phyloP scores from a whole-genome alignment of 192 early-diverging fungal genomes.

The Lunasporangiospora selenospora region DNA sequence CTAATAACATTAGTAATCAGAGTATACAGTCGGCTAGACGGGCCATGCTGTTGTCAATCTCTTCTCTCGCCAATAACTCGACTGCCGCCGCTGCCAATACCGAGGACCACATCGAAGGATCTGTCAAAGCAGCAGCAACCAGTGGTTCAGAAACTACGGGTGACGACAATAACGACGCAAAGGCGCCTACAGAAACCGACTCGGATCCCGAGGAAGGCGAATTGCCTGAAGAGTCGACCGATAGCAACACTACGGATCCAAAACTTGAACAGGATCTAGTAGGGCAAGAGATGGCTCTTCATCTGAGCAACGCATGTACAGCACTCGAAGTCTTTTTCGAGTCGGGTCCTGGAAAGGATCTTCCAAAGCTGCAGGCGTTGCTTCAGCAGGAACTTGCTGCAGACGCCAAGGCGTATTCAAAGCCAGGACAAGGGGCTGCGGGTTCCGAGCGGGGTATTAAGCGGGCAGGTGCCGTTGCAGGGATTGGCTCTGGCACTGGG shows the following conservation, averaged over 20 bases:
- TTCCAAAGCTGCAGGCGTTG: slow-evolving; percentile 13
- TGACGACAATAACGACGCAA: too few relatives aligned
- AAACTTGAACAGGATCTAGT: too few relatives aligned
- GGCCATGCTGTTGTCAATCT: too few relatives aligned
- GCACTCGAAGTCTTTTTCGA: slow-evolving; percentile 26
- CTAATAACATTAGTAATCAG: too few relatives aligned
- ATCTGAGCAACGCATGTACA: slow-evolving; percentile 9
- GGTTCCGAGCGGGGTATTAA: slow-evolving; percentile 26
- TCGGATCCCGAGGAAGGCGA: neutral
- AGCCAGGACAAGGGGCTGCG: neutral
- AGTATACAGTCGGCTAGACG: too few relatives aligned
- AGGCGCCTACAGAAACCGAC: neutral
- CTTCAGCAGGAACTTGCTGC: slow-evolving; percentile 22
- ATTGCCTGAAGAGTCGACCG: too few relatives aligned
- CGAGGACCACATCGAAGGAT: too few relatives aligned
- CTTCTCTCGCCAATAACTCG: too few relatives aligned
- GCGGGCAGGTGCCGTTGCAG: neutral
- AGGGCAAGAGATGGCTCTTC: slow-evolving; percentile 9
- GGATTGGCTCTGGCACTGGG: neutral
- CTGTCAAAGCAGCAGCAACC: too few relatives aligned
- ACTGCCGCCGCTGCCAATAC: too few relatives aligned
- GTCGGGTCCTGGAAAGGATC: slow-evolving; percentile 9
- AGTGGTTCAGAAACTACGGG: too few relatives aligned
- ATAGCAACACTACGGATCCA: too few relatives aligned
- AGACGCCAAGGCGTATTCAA: slow-evolving; percentile 13